These are phyloP conservation scores for Discostella stelligeroides DNA, from an alignment of 108 stramenopile genomes.

Conservation along the genomic window DNA sequence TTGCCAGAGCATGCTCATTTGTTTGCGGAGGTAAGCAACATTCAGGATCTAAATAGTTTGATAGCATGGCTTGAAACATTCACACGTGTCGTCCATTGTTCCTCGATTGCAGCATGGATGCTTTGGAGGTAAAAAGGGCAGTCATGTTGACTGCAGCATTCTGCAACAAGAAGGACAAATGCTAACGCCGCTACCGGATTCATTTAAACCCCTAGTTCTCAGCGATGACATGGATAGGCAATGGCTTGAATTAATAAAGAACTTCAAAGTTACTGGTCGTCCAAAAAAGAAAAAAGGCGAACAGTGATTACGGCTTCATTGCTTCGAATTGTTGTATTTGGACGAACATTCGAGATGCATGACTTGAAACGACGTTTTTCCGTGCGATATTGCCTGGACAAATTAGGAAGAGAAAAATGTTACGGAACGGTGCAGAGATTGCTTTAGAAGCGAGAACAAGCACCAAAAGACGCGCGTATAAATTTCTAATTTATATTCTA, in stretches of 20 bases:
- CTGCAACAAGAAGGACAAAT: constrained; percentile 14
- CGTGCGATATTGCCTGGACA: too few relatives aligned
- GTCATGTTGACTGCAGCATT: constrained; percentile 35
- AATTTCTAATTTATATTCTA: too few relatives aligned
- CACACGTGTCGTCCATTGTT: neutral
- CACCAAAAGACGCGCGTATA: too few relatives aligned
- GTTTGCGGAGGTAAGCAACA: constrained; percentile 49
- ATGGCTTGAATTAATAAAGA: constrained; percentile 42
- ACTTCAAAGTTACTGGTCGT: too few relatives aligned
- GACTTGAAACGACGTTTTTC: too few relatives aligned
- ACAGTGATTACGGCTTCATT: too few relatives aligned
- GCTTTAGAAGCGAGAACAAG: too few relatives aligned
- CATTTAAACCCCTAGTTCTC: constrained; percentile 36
- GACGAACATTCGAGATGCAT: too few relatives aligned
- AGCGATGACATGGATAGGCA: constrained; percentile 36
- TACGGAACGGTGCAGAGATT: too few relatives aligned
- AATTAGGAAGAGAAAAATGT: too few relatives aligned
- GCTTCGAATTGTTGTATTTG: too few relatives aligned
- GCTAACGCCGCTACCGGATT: constrained; percentile 35
- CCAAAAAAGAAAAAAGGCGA: too few relatives aligned
- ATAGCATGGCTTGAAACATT: neutral
- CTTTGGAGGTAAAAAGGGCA: constrained; percentile 25
- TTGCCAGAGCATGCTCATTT: constrained; percentile 65
- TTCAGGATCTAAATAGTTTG: neutral
- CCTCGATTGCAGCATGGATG: constrained; percentile 39